Evolutionary conservation across 441 rosid genomes (phyloP), one percentile per base, ranked within the genome.

Genomic region (Euphorbia corollata): DNA sequence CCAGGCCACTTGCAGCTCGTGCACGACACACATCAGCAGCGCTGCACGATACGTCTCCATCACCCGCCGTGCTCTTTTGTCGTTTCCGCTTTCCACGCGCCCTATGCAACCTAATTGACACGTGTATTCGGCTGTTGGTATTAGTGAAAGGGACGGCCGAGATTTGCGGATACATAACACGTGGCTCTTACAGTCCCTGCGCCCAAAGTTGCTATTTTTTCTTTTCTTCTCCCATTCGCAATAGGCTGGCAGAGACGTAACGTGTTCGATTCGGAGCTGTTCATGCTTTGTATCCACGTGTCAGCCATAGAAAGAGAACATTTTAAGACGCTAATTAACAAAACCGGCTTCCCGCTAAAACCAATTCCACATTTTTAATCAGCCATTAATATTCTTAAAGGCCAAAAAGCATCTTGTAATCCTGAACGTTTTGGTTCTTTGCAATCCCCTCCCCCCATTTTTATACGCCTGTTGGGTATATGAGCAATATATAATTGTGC

Each of bases 301-400:
- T 71, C 68, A 51, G 48, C 16, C 5, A 1, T 30, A 63, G 43
- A 30, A 5, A 20, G 8, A 36, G 45, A 34, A 61, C 41, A 16
- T 16, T 27, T 34, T 27, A 9, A 47, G 9, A n/a, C 65, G 65
- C 61, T 23, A 16, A 66, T 62, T 67, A 34, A 47, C 43, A 59
- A 47, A 68, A 30, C 55, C 36, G 36, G 18, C 36, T 67, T 76
- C 69, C 77, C 70, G 78, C 70, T 73, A 72, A 61, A 61, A 61
- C 22, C 36, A 48, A 51, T 2, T 61, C 23, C 51, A 50, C 60
- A 2, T 13, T 47, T 55, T 71, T 64, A 71, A 74, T 68, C 64
- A 71, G 69, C 63, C 79, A 58, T 68, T 76, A 76, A 79, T 6
- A n/a, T n/a, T n/a, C n/a, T n/a, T n/a, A n/a, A n/a, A n/a, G n/a